Percentiles rank a stretch among this genome's conserved stretches.
phyloP scores from a whole-genome alignment of 306 rosid genomes.

The Oxytropis ochrocephala region DNA sequence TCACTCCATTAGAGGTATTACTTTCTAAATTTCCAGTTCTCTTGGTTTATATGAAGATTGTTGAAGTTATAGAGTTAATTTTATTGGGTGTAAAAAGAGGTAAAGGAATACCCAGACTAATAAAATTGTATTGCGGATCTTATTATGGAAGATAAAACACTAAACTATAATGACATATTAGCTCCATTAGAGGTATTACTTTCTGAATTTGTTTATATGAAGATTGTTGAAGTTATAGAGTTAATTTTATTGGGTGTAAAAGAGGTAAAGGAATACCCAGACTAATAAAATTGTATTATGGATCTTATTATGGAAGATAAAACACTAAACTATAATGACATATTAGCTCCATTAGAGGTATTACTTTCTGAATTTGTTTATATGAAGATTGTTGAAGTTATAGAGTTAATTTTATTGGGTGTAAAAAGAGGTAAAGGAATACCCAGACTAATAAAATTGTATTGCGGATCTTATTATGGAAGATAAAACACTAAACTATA shows the following conservation, averaged over 20 bases:
- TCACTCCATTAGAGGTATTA: constrained; percentile 90
- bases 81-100: neutral
- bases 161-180: too few species aligned
- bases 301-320: neutral
- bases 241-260: neutral
- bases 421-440: neutral
- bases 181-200: constrained; percentile 85
- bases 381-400: neutral
- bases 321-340: too few species aligned
- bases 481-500: neutral
- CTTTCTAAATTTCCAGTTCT: neutral
- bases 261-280: neutral
- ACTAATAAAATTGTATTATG: neutral
- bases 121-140: neutral
- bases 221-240: neutral
- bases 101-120: neutral
- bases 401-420: neutral
- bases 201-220: constrained; percentile 1
- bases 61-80: neutral
- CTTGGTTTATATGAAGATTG: neutral
- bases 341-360: constrained; percentile 98
- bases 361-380: constrained; percentile 4
- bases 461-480: neutral
- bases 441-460: neutral
- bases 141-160: neutral